Percentiles rank a stretch among this genome's conserved stretches.
phyloP scores from a whole-genome alignment of 495 filamentous ascomycete species.

The Monascus purpureus region DNA sequence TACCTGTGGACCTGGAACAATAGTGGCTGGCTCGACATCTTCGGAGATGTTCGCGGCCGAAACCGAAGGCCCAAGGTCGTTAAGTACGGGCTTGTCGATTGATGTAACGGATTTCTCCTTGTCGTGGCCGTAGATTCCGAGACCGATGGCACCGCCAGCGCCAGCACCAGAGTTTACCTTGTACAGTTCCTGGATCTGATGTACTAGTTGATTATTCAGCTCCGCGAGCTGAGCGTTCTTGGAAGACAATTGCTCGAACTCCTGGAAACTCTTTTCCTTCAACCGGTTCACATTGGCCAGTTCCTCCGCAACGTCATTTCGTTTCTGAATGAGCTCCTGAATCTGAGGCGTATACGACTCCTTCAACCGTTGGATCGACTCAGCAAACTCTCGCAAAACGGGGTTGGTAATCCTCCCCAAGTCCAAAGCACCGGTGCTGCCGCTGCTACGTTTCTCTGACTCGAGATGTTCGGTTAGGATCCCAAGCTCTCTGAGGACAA shows the following conservation, averaged over 20 bases:
- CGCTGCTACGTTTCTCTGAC: conserved; percentile 49
- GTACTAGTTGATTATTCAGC: conserved; percentile 86
- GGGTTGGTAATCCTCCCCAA: conserved; percentile 66
- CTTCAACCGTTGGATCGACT: conserved; percentile 75
- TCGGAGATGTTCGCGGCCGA: conserved; percentile 45
- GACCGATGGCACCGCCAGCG: conserved; percentile 48
- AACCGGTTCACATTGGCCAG: conserved; percentile 61
- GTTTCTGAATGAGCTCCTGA: conserved; percentile 70
- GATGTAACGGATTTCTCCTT: conserved; percentile 62
- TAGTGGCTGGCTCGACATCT: conserved; percentile 51
- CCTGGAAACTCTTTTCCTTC: conserved; percentile 83
- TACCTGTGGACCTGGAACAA: conserved; percentile 70
- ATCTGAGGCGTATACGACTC: conserved; percentile 62
- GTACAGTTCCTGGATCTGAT: conserved; percentile 86
- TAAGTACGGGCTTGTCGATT: conserved; percentile 41
- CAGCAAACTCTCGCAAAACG: conserved; percentile 76
- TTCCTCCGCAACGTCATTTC: conserved; percentile 71
- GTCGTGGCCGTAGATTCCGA: conserved; percentile 70
- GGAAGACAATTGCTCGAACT: conserved; percentile 83
- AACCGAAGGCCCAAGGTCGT: conserved; percentile 35
- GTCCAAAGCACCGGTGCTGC: conserved; percentile 49
- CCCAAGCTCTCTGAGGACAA: conserved; percentile 83
- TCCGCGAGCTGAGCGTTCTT: conserved; percentile 92
- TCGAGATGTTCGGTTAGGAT: conserved; percentile 68
- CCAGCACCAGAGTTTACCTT: conserved; percentile 58